Base-by-base conservation (phyloP, 2,329 filamentous ascomycete species). In the Epichloe bromicola region DNA sequence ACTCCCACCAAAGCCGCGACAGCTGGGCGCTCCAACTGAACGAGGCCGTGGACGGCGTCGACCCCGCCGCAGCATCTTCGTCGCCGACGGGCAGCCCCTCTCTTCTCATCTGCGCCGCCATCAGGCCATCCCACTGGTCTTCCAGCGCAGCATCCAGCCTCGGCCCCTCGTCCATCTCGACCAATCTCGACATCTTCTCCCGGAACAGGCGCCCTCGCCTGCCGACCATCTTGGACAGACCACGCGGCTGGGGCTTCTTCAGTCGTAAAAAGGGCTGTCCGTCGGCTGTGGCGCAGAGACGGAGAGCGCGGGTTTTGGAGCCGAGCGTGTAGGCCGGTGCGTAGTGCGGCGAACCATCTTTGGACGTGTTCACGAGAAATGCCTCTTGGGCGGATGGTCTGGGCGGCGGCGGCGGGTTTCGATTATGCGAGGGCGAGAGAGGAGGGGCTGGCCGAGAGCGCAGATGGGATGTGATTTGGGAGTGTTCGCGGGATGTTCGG, bases 181-280 rank as follows among this genome's bases (percentile, higher is more conserved):
- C 54, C 1, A 71, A 58, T 15, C 59, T 59, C 45, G 67, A 53
- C 12, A 75, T 63, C 15, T 72, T 66, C 43, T 62, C 61, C 42
- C 71, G 65, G n/a, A 74, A 73, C 39, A 66, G 61, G 4, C 61
- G 54, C 17, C 75, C 63, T 58, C 78, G 79, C 47, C 76, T 68
- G 10, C 71, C 68, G 2, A 90, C 59, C 15, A 83, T 72, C 8
- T 75, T 67, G n/a, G 73, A 76, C 19, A 90, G 65, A n/a, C 66
- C 65, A 1, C 62, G 61, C 2, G 82, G 75, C 63, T 89, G 83
- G 4, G 82, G 81, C 63, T 85, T 86, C 55, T 70, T 74, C 43
- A 83, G 65, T 37, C 86, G 79, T 30, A 91, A 63, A 89, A 89
- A 84, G 1, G 84, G 78, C 23, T 82, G 65, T 26, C 72, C 73